A percentile compares a stretch with the other conserved stretches of the same genome.
These are phyloP conservation scores for Euclidium syriacum DNA, from an alignment of 345 rosid species.

Conservation along the genomic window DNA sequence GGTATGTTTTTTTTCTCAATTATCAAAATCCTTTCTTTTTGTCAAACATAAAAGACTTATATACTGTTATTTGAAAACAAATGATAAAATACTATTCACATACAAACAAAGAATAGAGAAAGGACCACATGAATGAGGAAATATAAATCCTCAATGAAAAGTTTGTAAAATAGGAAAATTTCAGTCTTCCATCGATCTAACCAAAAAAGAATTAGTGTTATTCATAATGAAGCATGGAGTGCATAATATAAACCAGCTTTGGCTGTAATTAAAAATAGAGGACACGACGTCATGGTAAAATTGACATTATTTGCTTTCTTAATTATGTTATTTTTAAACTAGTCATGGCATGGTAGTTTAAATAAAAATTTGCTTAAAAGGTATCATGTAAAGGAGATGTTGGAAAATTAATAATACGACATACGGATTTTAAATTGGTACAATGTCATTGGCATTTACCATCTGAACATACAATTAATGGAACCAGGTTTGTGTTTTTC, in stretches of 20 bases:
- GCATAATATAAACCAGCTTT: constrained; percentile 55
- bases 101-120: constrained; percentile 34
- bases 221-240: constrained; percentile 31
- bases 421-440: constrained; percentile 36
- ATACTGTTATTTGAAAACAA: constrained; percentile 16
- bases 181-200: constrained; percentile 71
- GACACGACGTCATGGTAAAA: constrained; percentile 61
- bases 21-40: no score
- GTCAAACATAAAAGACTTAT: not conserved
- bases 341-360: not conserved
- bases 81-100: constrained; percentile 36
- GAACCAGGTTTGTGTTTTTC: constrained; percentile 37
- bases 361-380: constrained; percentile 32
- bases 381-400: constrained; percentile 66
- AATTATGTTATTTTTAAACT: not conserved
- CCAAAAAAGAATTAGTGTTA: constrained; percentile 18
- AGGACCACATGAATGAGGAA: constrained; percentile 53
- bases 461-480: constrained; percentile 58
- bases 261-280: constrained; percentile 48
- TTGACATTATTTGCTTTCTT: not conserved
- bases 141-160: constrained; percentile 44
- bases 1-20: not conserved
- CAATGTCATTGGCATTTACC: constrained; percentile 78
- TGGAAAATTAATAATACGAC: constrained; percentile 45
- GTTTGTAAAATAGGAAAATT: constrained; percentile 43